phyloP scores from a whole-genome alignment of 164 flowering plant species.

The Vitis cinerea region DNA sequence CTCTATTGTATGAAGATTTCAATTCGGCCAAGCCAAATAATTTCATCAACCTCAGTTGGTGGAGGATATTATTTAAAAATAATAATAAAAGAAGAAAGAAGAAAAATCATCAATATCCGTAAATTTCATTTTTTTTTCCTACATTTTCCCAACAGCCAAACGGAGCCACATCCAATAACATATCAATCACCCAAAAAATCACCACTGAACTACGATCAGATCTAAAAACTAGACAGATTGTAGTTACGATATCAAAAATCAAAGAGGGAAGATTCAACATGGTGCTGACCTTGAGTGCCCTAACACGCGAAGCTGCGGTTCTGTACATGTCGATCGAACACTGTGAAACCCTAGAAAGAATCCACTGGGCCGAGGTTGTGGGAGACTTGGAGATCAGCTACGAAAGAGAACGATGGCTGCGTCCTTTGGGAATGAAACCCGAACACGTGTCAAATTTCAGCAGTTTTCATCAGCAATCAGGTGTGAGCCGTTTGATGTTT shows the following conservation, averaged over 20 bases:
- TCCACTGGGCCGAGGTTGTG: slow-evolving; percentile 2
- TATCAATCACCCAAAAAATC: not conserved
- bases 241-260: not conserved
- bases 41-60: too few relatives aligned
- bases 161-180: not conserved
- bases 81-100: too few relatives aligned
- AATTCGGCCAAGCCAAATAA: too few relatives aligned
- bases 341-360: slow-evolving; percentile 12
- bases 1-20: too few relatives aligned
- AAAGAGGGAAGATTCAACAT: not conserved
- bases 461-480: not conserved
- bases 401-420: too few relatives aligned
- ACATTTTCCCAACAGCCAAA: slow-evolving; percentile 6
- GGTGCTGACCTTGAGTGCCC: slow-evolving; percentile 53
- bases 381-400: not conserved
- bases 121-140: not conserved
- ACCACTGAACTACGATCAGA: not conserved
- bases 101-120: not conserved
- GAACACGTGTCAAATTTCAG: not conserved
- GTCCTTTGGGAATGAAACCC: not conserved
- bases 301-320: slow-evolving; percentile 58
- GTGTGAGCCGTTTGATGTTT: too few relatives aligned
- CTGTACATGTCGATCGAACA: slow-evolving; percentile 52
- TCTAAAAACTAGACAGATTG: slow-evolving; percentile 1
- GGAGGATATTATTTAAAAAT: too few relatives aligned